phyloP scores from a whole-genome alignment of 2,329 filamentous ascomycete species.

The Teratosphaeria epicoccoides region DNA sequence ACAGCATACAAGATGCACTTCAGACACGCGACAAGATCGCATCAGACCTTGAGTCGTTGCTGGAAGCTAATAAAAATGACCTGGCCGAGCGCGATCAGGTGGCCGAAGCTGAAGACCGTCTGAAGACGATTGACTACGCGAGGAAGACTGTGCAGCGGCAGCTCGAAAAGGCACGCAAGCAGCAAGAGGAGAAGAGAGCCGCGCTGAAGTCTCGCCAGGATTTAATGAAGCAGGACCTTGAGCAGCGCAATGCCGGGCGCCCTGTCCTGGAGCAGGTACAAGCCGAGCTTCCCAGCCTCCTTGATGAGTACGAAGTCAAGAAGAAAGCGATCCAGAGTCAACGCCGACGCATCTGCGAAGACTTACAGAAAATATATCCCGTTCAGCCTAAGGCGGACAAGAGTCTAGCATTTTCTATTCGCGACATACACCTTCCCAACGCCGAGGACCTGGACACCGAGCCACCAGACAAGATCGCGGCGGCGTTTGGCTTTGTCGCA shows the following conservation, averaged over 20 bases:
- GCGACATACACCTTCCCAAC: conserved; percentile 68
- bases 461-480: conserved; percentile 63
- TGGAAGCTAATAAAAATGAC: conserved; percentile 29
- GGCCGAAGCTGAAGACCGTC: conserved; percentile 34
- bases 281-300: conserved; percentile 35
- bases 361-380: conserved; percentile 66
- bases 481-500: conserved; percentile 70
- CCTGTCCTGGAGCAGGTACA: conserved; percentile 47
- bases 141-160: conserved; percentile 56
- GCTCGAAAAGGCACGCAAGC: conserved; percentile 50
- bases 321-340: conserved; percentile 69
- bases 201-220: conserved; percentile 56
- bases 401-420: conserved; percentile 74
- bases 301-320: conserved; percentile 30
- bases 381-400: conserved; percentile 57
- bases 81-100: conserved; percentile 26
- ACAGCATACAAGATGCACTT: conserved; percentile 81
- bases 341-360: conserved; percentile 75
- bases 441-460: conserved; percentile 57
- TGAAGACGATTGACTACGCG: conserved; percentile 38
- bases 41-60: conserved; percentile 57
- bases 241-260: conserved; percentile 1
- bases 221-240: conserved; percentile 48
- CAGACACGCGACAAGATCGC: conserved; percentile 64
- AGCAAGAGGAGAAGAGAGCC: conserved; percentile 55